These are phyloP conservation scores for Thecaphora thlaspeos DNA, from an alignment of 1,284 basidiomycete genomes.

Conservation along the genomic window DNA sequence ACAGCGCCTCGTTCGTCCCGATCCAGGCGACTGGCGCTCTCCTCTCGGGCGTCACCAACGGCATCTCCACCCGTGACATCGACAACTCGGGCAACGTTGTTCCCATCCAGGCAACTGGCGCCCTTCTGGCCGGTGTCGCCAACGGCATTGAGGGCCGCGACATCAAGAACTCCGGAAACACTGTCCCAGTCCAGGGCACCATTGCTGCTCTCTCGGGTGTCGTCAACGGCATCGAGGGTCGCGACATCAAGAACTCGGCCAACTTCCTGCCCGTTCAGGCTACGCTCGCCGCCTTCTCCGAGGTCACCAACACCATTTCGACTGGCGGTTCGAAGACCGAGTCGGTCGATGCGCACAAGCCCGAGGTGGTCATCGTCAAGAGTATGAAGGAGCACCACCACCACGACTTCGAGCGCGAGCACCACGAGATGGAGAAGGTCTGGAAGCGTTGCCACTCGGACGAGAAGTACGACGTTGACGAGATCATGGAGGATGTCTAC, in stretches of 20 bases:
- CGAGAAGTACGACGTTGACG: no score
- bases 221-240: conserved; percentile 1
- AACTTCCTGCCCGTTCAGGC: conserved; percentile 32
- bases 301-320: neutral
- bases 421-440: no score
- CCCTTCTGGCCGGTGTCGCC: conserved; percentile 2
- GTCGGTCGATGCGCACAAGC: conserved; percentile 5
- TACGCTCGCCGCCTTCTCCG: conserved; percentile 22
- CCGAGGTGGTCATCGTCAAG: conserved; percentile 21
- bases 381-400: no score
- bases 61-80: conserved; percentile 3
- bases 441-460: no score
- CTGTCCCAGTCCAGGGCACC: conserved; percentile 30
- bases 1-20: conserved; percentile 16
- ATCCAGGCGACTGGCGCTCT: conserved; percentile 25
- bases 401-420: no score
- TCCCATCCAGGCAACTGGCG: conserved; percentile 15
- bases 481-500: no score
- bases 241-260: conserved; percentile 22
- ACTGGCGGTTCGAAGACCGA: conserved; percentile 13
- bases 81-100: conserved; percentile 6
- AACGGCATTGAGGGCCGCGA: neutral
- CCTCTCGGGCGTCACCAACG: conserved; percentile 25
- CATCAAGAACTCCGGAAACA: conserved; percentile 31
- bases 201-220: conserved; percentile 14